phyloP scores from a whole-genome alignment of 2,329 filamentous ascomycete species.

The Colletotrichum siamense region DNA sequence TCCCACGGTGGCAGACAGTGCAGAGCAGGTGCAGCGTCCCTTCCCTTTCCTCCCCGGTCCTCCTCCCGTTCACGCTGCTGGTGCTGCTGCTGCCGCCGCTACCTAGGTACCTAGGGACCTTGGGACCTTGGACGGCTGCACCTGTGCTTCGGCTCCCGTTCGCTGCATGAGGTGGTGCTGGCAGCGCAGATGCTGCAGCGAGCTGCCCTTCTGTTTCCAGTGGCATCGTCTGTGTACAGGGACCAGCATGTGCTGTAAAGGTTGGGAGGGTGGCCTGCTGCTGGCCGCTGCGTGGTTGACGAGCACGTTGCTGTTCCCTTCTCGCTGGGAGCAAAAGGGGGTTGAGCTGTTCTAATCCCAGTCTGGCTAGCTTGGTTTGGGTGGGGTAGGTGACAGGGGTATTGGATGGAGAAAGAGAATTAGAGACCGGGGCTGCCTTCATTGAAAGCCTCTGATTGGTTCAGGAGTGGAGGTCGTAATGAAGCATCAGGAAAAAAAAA shows the following conservation, averaged over 20 bases:
- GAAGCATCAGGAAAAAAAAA: constrained; percentile 20
- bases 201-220: neutral
- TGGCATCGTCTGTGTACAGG: neutral
- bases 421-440: constrained; percentile 1
- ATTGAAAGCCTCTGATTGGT: neutral
- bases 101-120: neutral
- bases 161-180: neutral
- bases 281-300: neutral
- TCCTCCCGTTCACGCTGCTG: neutral
- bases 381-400: constrained; percentile 2
- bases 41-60: neutral
- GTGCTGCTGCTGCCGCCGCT: neutral
- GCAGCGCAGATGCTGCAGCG: neutral
- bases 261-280: neutral
- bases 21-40: neutral
- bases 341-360: constrained; percentile 3
- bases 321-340: constrained; percentile 13
- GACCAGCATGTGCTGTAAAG: neutral
- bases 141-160: neutral
- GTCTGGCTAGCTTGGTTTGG: neutral
- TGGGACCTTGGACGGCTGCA: neutral
- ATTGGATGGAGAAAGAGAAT: constrained; percentile 13
- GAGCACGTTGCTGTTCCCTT: constrained; percentile 12
- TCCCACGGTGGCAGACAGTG: neutral
- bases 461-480: constrained; percentile 6